Conservation (phyloP, 1,139 yeast genomes). For the Pichia sp. region DNA sequence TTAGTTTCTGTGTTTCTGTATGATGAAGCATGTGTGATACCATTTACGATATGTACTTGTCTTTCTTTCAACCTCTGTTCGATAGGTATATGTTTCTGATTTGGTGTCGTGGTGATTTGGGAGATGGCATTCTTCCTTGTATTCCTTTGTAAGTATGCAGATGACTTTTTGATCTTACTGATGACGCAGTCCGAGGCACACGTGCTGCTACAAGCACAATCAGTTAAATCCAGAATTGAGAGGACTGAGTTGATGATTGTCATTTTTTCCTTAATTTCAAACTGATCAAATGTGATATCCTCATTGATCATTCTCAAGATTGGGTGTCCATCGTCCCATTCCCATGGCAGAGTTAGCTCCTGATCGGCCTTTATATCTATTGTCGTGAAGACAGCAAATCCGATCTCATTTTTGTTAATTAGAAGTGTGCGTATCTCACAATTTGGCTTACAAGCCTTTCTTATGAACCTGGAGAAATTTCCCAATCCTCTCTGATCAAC, state of each 20-base stretch:
- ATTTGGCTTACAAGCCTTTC: slow-evolving; percentile 76
- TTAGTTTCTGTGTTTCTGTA: no score
- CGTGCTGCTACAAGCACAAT: slow-evolving; percentile 54
- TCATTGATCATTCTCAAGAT: slow-evolving; percentile 44
- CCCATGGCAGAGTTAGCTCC: slow-evolving; percentile 79
- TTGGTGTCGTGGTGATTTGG: slow-evolving; percentile 25
- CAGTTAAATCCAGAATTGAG: slow-evolving; percentile 55
- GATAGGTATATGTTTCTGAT: slow-evolving; percentile 24
- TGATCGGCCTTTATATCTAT: slow-evolving; percentile 50
- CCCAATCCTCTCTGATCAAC: slow-evolving; percentile 80
- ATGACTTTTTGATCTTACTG: slow-evolving; percentile 54
- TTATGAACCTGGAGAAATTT: slow-evolving; percentile 63
- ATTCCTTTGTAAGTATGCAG: slow-evolving; percentile 49
- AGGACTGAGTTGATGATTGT: slow-evolving; percentile 54
- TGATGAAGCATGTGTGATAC: no score
- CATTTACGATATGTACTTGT: slow-evolving; percentile 13
- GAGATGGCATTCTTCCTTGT: slow-evolving; percentile 36
- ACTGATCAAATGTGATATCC: slow-evolving; percentile 29
- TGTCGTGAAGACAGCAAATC: slow-evolving; percentile 53
- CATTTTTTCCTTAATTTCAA: slow-evolving; percentile 36
- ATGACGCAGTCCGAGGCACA: slow-evolving; percentile 44
- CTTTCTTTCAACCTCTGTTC: slow-evolving; percentile 18
- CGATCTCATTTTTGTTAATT: slow-evolving; percentile 36
- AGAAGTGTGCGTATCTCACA: slow-evolving; percentile 54
- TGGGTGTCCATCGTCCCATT: slow-evolving; percentile 80